Evolutionary conservation across 2,329 filamentous ascomycete genomes (phyloP).

Genomic region (Sclerotiophoma versabilis): DNA sequence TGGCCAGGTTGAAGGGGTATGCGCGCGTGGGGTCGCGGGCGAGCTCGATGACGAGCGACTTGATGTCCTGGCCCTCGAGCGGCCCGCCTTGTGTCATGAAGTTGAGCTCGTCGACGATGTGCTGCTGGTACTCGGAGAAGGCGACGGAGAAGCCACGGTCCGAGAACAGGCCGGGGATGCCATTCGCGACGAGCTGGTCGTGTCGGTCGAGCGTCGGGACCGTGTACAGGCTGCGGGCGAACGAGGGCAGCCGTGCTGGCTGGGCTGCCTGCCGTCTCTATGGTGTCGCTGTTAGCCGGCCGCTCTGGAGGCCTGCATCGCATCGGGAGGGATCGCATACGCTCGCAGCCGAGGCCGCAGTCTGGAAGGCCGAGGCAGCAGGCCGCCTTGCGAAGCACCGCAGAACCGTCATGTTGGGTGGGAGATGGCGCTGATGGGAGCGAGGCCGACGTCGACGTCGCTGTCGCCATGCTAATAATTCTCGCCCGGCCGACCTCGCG

Average conservation of each 20-base stretch:
- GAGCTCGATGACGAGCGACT: conserved; percentile 74
- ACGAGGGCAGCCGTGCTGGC: conserved; percentile 4
- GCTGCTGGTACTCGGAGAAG: conserved; percentile 82
- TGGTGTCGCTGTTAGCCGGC: conserved; percentile 32
- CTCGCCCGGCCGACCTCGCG: conserved; percentile 6
- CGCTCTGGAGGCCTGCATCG: conserved; percentile 14
- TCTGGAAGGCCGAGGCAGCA: conserved; percentile 26
- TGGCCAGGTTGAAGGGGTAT: conserved; percentile 91
- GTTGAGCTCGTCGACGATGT: conserved; percentile 80
- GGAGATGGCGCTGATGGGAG: neutral
- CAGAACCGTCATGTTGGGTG: conserved; percentile 43
- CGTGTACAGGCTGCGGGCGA: conserved; percentile 48
- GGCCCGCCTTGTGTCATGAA: conserved; percentile 70
- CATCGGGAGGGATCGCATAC: conserved; percentile 24
- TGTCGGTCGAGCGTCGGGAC: conserved; percentile 60
- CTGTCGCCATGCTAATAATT: conserved; percentile 15
- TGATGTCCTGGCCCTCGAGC: conserved; percentile 66
- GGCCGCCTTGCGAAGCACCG: conserved; percentile 43
- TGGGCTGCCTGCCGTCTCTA: conserved; percentile 33
- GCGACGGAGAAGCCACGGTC: conserved; percentile 74
- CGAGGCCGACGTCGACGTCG: conserved; percentile 6
- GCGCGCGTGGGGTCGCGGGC: conserved; percentile 81
- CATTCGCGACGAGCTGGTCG: conserved; percentile 55
- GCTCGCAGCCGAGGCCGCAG: conserved; percentile 28
- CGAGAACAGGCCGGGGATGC: conserved; percentile 75